Conservation (phyloP, 306 rosid genomes). For the Cicer judaicum region DNA sequence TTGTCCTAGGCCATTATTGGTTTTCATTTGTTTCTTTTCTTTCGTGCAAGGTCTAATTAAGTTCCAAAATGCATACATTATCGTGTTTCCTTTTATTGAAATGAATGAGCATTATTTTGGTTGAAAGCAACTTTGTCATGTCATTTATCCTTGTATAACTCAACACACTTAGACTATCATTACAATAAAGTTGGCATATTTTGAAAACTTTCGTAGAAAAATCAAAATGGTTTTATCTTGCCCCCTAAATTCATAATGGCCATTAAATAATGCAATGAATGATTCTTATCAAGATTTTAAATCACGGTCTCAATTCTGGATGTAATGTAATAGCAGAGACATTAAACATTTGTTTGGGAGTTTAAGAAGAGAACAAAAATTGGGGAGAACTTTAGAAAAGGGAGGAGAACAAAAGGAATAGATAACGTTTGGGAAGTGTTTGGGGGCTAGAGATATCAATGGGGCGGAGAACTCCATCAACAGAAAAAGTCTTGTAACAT, state of each 20-base stretch:
- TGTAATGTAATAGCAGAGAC: too few relatives aligned
- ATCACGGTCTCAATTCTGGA: too few relatives aligned
- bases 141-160: constrained; percentile 11
- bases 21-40: constrained; percentile 27
- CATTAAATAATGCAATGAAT: constrained; percentile 44
- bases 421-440: too few relatives aligned
- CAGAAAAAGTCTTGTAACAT: too few relatives aligned
- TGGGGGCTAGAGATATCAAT: too few relatives aligned
- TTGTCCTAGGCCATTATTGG: constrained; percentile 37
- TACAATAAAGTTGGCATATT: constrained; percentile 24
- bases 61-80: constrained; percentile 32
- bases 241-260: constrained; percentile 38
- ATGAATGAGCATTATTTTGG: constrained; percentile 28
- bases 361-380: too few relatives aligned
- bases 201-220: constrained; percentile 31
- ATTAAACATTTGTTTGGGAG: too few relatives aligned
- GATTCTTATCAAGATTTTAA: constrained; percentile 1
- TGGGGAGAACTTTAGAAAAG: too few relatives aligned
- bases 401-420: too few relatives aligned
- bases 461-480: too few relatives aligned
- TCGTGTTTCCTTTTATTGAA: background rate
- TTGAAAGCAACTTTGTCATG: constrained; percentile 41
- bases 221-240: constrained; percentile 46
- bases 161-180: constrained; percentile 17
- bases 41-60: constrained; percentile 2